phyloP scores from a whole-genome alignment of 495 filamentous ascomycete species.

The Cudoniella acicularis region DNA sequence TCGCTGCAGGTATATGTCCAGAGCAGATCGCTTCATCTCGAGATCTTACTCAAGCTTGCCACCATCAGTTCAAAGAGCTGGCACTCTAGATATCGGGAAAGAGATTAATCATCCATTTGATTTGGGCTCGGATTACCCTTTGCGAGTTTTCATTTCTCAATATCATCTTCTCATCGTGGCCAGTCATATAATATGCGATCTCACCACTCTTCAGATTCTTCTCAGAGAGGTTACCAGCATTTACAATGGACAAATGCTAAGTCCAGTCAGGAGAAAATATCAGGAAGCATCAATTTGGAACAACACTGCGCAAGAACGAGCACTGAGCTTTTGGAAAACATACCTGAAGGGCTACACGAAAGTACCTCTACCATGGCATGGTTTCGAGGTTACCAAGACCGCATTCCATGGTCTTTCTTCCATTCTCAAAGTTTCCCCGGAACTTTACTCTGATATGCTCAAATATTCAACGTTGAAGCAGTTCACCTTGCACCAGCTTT shows the following conservation, averaged over 20 bases:
- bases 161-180: neutral
- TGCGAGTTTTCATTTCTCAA: neutral
- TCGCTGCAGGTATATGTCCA: too few relatives aligned
- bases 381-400: neutral
- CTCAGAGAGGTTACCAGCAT: neutral
- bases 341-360: neutral
- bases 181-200: neutral
- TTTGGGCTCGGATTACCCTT: neutral
- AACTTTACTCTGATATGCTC: neutral
- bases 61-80: too few relatives aligned
- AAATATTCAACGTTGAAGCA: neutral
- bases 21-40: too few relatives aligned
- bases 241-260: neutral
- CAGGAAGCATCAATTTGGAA: neutral
- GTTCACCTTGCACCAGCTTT: conserved; percentile 30
- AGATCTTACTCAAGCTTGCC: too few relatives aligned
- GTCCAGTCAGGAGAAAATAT: neutral
- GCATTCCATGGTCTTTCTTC: neutral
- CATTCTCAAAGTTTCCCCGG: neutral
- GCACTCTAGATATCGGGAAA: too few relatives aligned
- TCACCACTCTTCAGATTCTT: neutral
- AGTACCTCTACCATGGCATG: neutral
- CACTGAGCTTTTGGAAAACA: neutral
- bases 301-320: neutral
- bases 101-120: neutral